These are phyloP conservation scores for Pythium aristosporum DNA, from an alignment of 352 stramenopile species.

Conservation along the genomic window DNA sequence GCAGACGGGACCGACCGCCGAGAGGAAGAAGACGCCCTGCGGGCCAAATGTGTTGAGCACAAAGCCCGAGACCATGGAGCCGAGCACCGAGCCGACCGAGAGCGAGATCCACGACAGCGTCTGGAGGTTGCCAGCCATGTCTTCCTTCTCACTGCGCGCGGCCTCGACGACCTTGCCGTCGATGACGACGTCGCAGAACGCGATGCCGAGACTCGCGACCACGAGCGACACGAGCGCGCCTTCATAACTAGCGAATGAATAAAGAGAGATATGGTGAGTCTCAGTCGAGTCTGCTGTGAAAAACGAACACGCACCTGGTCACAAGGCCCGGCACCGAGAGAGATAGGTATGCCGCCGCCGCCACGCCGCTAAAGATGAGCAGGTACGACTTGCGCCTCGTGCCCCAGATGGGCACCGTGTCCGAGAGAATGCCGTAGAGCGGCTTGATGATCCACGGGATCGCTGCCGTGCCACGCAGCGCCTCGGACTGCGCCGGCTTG, in stretches of 20 bases:
- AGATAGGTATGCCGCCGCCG: constrained; percentile 53
- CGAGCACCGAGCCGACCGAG: constrained; percentile 67
- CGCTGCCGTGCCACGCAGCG: constrained; percentile 57
- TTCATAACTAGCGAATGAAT: constrained; percentile 32
- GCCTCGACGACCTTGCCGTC: constrained; percentile 78
- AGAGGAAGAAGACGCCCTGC: constrained; percentile 71
- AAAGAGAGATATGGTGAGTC: neutral
- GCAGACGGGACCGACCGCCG: constrained; percentile 64
- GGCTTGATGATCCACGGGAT: constrained; percentile 86
- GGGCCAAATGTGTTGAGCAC: constrained; percentile 60
- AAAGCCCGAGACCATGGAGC: constrained; percentile 63
- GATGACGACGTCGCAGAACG: constrained; percentile 82
- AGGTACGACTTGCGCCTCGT: constrained; percentile 79
- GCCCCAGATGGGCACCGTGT: constrained; percentile 72
- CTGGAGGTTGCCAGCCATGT: constrained; percentile 77
- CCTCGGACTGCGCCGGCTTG: constrained; percentile 60
- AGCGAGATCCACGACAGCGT: constrained; percentile 78
- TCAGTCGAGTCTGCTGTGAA: neutral
- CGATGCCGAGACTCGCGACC: constrained; percentile 74
- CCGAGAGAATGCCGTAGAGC: constrained; percentile 74
- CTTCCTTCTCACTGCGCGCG: constrained; percentile 61
- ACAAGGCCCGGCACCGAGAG: constrained; percentile 62
- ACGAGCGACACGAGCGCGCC: constrained; percentile 57
- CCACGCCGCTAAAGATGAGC: constrained; percentile 67
- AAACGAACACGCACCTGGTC: constrained; percentile 36